Evolutionary conservation across 1,139 yeast genomes (phyloP).

Genomic region (Lodderomyces orthopsilosis): DNA sequence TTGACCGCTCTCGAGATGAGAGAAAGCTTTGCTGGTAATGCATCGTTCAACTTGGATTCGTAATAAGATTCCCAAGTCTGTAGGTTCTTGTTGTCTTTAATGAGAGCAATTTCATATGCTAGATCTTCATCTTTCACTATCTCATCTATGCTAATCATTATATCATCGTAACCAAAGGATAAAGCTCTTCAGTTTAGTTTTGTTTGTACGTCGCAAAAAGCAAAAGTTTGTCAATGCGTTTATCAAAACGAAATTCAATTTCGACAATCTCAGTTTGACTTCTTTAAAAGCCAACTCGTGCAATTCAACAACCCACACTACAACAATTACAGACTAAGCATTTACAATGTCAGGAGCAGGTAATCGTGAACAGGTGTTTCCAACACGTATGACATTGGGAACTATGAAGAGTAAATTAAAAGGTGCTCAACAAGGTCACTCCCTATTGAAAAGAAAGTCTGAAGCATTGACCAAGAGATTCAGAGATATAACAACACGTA

Average conservation of each 20-base stretch:
- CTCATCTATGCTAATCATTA: slow-evolving; percentile 16
- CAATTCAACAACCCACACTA: background rate
- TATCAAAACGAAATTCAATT: background rate
- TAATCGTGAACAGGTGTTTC: slow-evolving; percentile 82
- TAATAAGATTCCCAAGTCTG: slow-evolving; percentile 57
- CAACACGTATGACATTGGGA: slow-evolving; percentile 96
- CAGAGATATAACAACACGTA: slow-evolving; percentile 90
- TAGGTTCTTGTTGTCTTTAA: slow-evolving; percentile 41
- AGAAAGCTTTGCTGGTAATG: slow-evolving; percentile 35
- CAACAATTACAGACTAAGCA: background rate
- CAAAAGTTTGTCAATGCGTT: background rate
- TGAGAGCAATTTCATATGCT: slow-evolving; percentile 45
- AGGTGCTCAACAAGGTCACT: slow-evolving; percentile 97
- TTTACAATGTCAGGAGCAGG: slow-evolving; percentile 45
- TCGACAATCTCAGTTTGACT: too few relatives aligned
- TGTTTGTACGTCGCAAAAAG: background rate
- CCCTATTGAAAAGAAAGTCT: slow-evolving; percentile 87
- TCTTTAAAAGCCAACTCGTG: background rate
- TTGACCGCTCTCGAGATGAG: slow-evolving; percentile 54
- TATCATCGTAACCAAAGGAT: background rate
- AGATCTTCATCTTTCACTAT: slow-evolving; percentile 33
- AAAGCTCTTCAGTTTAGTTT: background rate
- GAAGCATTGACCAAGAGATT: slow-evolving; percentile 96
- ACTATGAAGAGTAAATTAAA: slow-evolving; percentile 92
- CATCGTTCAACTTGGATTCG: slow-evolving; percentile 23